Base-by-base conservation (phyloP, 208 protist species). In the Acanthamoeba triangularis region DNA sequence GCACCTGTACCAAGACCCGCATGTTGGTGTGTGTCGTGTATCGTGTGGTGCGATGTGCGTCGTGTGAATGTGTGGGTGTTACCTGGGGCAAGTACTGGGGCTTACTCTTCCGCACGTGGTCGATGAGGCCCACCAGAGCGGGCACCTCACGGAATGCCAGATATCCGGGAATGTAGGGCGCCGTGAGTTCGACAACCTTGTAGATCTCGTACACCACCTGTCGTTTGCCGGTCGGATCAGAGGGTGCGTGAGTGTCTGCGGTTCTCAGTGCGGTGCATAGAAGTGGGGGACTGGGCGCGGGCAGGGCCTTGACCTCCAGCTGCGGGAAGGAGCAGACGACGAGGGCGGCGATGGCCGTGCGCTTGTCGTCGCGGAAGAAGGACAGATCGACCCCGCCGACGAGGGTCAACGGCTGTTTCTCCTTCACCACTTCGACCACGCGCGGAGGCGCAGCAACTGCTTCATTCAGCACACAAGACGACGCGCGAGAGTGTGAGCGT, bases 111-210 rank as follows among this genome's bases (percentile, higher is more conserved):
- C 87, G 67, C 18, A 98, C 28, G 5, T 94, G 49, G 0, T 97
- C 67, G n/a, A 98, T 59, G 2, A 97, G 49, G 0, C 67, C 37
- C 14, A 97, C n/a, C 28, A 98, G 47, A 54, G 95, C 90, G 25
- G 95, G 87, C 13, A 98, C 97, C 95, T 99, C 99, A 28, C 99
- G 98, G 87, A 99, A 99, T 11, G 99, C 99, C 1, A 99, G 96
- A 96, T 98, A 99, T 8, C 99, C 98, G 8, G 84, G 56, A 25
- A 99, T 97, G 96, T 99, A 99, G 0, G 99, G 99, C 61, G 98
- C 67, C 1, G 41, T 90, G 11, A 98, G 72, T 56, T 97, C 69
- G 3, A 98, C 93, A 95, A 97, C 94, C 49, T 94, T 67, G 76
- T 84, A 97, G 0, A 90, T 69, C 49, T 98, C 95, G 56, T 98